Conservation (phyloP, 192 early-diverging fungal genomes). For the Podila minutissima region DNA sequence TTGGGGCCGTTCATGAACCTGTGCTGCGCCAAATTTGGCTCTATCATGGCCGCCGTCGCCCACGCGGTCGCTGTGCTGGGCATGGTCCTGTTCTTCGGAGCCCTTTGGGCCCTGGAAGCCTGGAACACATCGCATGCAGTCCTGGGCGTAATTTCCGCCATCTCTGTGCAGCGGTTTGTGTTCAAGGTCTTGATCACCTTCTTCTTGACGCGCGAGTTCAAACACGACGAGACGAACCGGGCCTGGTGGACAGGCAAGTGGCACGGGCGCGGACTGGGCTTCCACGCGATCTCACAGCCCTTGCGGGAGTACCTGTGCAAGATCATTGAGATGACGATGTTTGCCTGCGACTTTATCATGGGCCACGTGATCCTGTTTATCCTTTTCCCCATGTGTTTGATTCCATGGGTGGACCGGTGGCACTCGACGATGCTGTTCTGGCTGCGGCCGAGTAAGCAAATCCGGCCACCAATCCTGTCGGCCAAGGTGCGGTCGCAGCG, state of each 20-base stretch:
- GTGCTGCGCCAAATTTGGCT: slow-evolving; percentile 78
- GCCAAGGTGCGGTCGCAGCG: slow-evolving; percentile 70
- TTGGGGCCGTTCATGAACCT: slow-evolving; percentile 68
- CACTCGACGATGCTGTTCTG: slow-evolving; percentile 88
- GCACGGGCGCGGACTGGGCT: slow-evolving; percentile 78
- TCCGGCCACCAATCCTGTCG: slow-evolving; percentile 78
- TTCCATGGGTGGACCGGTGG: slow-evolving; percentile 77
- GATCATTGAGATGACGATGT: slow-evolving; percentile 85
- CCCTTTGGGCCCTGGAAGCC: slow-evolving; percentile 73
- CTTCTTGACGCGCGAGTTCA: slow-evolving; percentile 84
- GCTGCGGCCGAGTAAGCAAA: slow-evolving; percentile 83
- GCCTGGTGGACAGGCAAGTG: slow-evolving; percentile 92
- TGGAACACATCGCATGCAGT: slow-evolving; percentile 71
- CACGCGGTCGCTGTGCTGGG: slow-evolving; percentile 72
- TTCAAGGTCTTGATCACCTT: slow-evolving; percentile 75
- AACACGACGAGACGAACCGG: slow-evolving; percentile 83
- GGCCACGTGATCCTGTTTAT: slow-evolving; percentile 83
- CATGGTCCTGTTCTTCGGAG: slow-evolving; percentile 69
- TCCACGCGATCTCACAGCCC: slow-evolving; percentile 69
- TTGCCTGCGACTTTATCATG: slow-evolving; percentile 81
- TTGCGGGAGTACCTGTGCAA: slow-evolving; percentile 86
- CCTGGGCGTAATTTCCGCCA: slow-evolving; percentile 71
- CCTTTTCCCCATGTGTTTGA: slow-evolving; percentile 73
- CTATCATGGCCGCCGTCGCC: slow-evolving; percentile 72
- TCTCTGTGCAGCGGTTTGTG: slow-evolving; percentile 74